These are phyloP conservation scores for Athelia psychrophila DNA, from an alignment of 1,284 basidiomycete genomes.

Conservation along the genomic window DNA sequence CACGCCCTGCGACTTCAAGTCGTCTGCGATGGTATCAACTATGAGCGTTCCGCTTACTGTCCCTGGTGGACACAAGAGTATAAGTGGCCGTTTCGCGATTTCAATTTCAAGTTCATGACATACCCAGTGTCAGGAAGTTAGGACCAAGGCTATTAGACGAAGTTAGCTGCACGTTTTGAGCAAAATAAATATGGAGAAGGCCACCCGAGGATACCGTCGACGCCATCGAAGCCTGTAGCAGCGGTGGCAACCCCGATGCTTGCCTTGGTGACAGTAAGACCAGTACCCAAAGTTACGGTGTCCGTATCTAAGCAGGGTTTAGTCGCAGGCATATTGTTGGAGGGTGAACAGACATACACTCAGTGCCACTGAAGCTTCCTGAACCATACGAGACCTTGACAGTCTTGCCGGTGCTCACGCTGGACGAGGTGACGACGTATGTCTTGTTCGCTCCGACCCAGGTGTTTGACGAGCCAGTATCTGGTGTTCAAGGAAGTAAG, in stretches of 20 bases:
- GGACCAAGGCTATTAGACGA: not conserved
- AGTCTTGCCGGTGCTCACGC: constrained; percentile 10
- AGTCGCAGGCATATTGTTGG: not conserved
- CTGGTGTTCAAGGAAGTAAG: no score
- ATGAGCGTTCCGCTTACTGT: not conserved
- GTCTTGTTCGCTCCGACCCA: constrained; percentile 18
- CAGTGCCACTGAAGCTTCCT: constrained; percentile 11
- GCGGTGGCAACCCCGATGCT: constrained; percentile 9
- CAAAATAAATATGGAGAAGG: not conserved
- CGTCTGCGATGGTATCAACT: not conserved
- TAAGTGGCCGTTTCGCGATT: not conserved
- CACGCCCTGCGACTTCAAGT: constrained; percentile 6
- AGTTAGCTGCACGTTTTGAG: not conserved
- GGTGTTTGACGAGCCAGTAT: constrained; percentile 20
- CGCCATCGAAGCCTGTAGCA: constrained; percentile 8
- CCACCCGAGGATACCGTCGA: constrained; percentile 11
- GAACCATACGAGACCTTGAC: constrained; percentile 12
- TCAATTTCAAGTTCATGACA: not conserved
- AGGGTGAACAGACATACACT: constrained; percentile 6
- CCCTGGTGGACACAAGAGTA: not conserved
- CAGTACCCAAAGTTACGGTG: constrained; percentile 1
- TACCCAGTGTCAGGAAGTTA: not conserved
- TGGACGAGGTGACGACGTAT: constrained; percentile 11
- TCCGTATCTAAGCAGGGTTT: constrained; percentile 1
- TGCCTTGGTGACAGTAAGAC: constrained; percentile 8